Percentiles rank a stretch among this genome's conserved stretches.
phyloP scores from a whole-genome alignment of 164 flowering plant species.

The Magnolia sinica region DNA sequence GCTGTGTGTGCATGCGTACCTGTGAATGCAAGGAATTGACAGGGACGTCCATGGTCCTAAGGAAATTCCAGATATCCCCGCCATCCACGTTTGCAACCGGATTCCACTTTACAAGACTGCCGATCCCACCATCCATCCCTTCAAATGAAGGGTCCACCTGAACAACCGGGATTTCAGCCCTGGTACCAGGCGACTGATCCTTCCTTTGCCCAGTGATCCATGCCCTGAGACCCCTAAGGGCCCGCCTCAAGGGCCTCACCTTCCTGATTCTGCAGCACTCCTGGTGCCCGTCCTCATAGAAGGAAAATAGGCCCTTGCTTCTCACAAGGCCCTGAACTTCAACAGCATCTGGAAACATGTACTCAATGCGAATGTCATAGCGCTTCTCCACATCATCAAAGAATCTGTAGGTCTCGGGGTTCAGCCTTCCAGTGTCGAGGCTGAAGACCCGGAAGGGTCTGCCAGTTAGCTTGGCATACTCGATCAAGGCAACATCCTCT shows the following conservation, averaged over 20 bases:
- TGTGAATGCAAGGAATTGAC: slow-evolving; percentile 74
- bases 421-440: slow-evolving; percentile 89
- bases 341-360: slow-evolving; percentile 94
- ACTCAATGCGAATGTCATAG: slow-evolving; percentile 77
- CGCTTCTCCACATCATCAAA: slow-evolving; percentile 82
- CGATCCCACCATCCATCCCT: slow-evolving; percentile 79
- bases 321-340: slow-evolving; percentile 90
- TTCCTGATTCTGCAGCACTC: slow-evolving; percentile 98
- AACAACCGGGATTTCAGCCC: slow-evolving; percentile 79
- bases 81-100: slow-evolving; percentile 83
- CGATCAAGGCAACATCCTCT: slow-evolving; percentile 92
- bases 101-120: slow-evolving; percentile 94
- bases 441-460: slow-evolving; percentile 93
- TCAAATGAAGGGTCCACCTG: slow-evolving; percentile 89
- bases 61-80: slow-evolving; percentile 72
- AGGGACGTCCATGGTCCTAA: slow-evolving; percentile 80
- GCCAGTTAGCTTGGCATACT: slow-evolving; percentile 86
- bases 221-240: slow-evolving; percentile 80
- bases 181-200: slow-evolving; percentile 80
- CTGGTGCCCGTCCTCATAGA: slow-evolving; percentile 93
- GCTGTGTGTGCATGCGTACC: not conserved
- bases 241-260: slow-evolving; percentile 86
- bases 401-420: slow-evolving; percentile 79
- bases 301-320: slow-evolving; percentile 83
- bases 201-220: slow-evolving; percentile 93